Percentiles rank a stretch among this genome's conserved stretches.
Conservation (phyloP, 1,284 basidiomycete species). For the Waitea zeae region DNA sequence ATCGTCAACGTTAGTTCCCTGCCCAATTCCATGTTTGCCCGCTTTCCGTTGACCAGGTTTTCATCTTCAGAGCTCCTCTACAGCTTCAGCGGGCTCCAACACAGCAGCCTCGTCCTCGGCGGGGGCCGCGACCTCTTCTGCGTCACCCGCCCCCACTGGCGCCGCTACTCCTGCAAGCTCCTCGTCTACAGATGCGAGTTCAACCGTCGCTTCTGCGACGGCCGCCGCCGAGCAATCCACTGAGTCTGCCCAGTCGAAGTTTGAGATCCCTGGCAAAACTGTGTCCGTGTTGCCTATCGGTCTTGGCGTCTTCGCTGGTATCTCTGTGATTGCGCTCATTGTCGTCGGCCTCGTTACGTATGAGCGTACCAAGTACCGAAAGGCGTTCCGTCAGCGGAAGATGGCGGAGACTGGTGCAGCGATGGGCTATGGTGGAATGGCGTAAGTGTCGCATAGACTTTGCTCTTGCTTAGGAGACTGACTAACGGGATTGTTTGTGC, state of each 20-base stretch:
- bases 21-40: too few species aligned
- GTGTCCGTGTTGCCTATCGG: conserved; percentile 65
- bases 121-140: conserved; percentile 9
- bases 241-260: conserved; percentile 19
- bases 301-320: conserved; percentile 64
- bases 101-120: conserved; percentile 6
- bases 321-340: conserved; percentile 61
- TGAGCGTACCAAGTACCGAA: conserved; percentile 68
- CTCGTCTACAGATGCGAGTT: conserved; percentile 4
- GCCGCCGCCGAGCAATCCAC: conserved; percentile 20
- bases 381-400: conserved; percentile 60
- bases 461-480: too few species aligned
- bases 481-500: too few species aligned
- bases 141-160: conserved; percentile 4
- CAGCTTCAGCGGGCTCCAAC: too few species aligned
- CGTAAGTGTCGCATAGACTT: too few species aligned
- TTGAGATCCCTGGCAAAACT: conserved; percentile 51
- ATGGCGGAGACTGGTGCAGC: conserved; percentile 43
- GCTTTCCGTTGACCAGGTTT: too few species aligned
- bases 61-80: too few species aligned
- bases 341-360: conserved; percentile 70
- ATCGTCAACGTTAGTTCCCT: too few species aligned
- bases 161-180: conserved; percentile 4
- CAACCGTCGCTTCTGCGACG: conserved; percentile 2
- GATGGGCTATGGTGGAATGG: conserved; percentile 48